Base-by-base conservation (phyloP, 2,329 filamentous ascomycete genomes). In the Drechslerella stenobrocha region DNA sequence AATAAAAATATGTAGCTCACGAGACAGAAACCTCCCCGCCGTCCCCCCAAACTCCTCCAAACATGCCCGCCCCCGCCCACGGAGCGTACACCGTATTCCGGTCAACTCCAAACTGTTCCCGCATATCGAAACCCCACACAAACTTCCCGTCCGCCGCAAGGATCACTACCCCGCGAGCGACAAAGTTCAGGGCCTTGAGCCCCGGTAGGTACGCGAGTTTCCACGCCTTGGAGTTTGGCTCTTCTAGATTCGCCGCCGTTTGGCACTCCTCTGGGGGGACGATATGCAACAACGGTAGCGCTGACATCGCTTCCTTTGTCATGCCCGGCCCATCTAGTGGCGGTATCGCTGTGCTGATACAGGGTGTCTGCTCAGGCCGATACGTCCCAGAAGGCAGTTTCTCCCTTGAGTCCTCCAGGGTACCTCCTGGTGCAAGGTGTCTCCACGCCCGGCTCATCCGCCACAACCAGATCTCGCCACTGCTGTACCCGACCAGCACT, bases 381-480 rank as follows among this genome's bases (percentile, higher is more conserved):
- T 69, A 55, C 7, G 9, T 9, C 1, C 55, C 55, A 8, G 13
- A n/a, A 5, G 46, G 56, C 3, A 60, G 22, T 2, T 52, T 37
- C 26, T 60, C 47, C 7, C 7, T 34, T 44, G 22, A 23, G 2
- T 35, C 47, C 9, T 46, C 44, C 26, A 13, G 28, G 20, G 20
- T 35, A 56, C 32, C 22, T 8, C 24, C 37, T 18, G 48, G 52
- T 18, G 53, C 22, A 2, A 45, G 23, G 24, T 70, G 56, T 15
- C 42, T 63, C 52, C 42, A 70, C 42, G 57, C 57, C n/a, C 70
- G 63, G 5, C 71, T 70, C 15, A 70, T 63, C 34, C 65, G 56
- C 71, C 71, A 72, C n/a, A 72, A 24, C 70, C 71, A 72, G 18
- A 72, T 63, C 51, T 72, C 71, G 11, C 71, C 71, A 28, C 70